Evolutionary conservation across 2,329 filamentous ascomycete genomes (phyloP).

Genomic region (Didymella exigua): DNA sequence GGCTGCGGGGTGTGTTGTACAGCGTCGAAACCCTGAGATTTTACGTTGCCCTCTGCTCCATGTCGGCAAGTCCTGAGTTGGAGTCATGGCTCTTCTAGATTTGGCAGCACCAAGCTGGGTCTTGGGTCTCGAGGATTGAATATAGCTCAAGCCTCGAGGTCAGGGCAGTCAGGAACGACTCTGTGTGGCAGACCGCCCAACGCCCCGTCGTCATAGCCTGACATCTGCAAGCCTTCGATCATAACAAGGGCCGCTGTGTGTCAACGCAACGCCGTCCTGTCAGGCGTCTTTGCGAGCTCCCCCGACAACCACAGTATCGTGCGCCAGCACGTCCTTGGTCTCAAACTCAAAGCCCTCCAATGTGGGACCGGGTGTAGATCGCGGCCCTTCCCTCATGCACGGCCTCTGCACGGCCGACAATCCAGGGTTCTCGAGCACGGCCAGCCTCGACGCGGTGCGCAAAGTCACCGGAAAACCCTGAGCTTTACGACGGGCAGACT

Average conservation of each 20-base stretch:
- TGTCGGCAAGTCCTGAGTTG: too few species aligned
- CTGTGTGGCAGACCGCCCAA: slow-evolving; percentile 5
- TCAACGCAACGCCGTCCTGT: slow-evolving; percentile 1
- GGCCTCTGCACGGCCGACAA: slow-evolving; percentile 1
- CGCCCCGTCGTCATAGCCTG: slow-evolving; percentile 3
- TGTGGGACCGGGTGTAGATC: slow-evolving; percentile 9
- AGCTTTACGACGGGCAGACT: slow-evolving; percentile 4
- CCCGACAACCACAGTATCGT: not conserved
- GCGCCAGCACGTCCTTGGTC: not conserved
- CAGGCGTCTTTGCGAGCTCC: not conserved
- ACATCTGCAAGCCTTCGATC: not conserved
- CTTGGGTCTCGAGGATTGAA: not conserved
- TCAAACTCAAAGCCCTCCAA: slow-evolving; percentile 11
- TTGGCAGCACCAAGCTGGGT: not conserved
- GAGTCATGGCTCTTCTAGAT: too few species aligned
- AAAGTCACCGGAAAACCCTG: not conserved
- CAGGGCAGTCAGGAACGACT: too few species aligned
- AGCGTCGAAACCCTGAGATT: not conserved
- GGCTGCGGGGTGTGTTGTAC: slow-evolving; percentile 7
- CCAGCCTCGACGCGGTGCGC: not conserved
- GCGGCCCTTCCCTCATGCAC: slow-evolving; percentile 9
- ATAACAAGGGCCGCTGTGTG: not conserved
- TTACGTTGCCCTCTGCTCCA: not conserved
- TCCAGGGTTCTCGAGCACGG: slow-evolving; percentile 3
- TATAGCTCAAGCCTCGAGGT: too few species aligned